Conservation (phyloP, 768 basidiomycete species). For the Boletus vinaceobasis region DNA sequence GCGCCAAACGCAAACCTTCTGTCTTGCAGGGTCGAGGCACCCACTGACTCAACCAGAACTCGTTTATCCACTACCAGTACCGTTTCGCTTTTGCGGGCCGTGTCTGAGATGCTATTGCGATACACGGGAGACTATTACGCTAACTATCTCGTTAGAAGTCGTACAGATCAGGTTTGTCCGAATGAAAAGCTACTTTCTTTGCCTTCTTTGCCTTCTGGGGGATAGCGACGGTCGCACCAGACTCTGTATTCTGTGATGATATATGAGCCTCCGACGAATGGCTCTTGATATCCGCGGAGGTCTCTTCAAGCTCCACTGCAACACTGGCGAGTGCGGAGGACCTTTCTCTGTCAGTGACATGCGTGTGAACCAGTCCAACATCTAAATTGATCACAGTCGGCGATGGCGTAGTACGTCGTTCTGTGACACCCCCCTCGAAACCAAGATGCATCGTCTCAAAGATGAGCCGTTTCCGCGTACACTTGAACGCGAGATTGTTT, state of each 20-base stretch:
- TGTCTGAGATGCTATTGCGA: neutral
- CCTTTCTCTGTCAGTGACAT: conserved; percentile 7
- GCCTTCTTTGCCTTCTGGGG: conserved; percentile 40
- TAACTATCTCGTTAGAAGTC: conserved; percentile 53
- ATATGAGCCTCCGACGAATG: conserved; percentile 3
- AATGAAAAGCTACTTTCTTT: conserved; percentile 68
- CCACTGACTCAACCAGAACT: neutral
- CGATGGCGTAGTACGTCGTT: conserved; percentile 62
- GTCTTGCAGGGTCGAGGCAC: neutral
- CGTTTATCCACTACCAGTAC: neutral
- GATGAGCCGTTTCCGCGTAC: conserved; percentile 80
- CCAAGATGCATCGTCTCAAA: conserved; percentile 91
- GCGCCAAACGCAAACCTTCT: neutral
- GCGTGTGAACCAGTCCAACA: conserved; percentile 18
- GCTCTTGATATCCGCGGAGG: conserved; percentile 1
- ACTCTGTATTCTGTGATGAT: conserved; percentile 3
- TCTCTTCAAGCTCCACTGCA: conserved; percentile 43
- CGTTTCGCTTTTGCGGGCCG: neutral
- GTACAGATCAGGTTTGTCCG: conserved; percentile 67
- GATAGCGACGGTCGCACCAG: conserved; percentile 2
- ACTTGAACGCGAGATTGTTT: conserved; percentile 94
- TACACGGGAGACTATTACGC: neutral
- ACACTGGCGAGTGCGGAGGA: conserved; percentile 36
- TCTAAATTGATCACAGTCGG: conserved; percentile 22
- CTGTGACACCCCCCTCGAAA: conserved; percentile 79